Base-by-base conservation (phyloP, 345 rosid species). In the Eucalyptus brandiana region DNA sequence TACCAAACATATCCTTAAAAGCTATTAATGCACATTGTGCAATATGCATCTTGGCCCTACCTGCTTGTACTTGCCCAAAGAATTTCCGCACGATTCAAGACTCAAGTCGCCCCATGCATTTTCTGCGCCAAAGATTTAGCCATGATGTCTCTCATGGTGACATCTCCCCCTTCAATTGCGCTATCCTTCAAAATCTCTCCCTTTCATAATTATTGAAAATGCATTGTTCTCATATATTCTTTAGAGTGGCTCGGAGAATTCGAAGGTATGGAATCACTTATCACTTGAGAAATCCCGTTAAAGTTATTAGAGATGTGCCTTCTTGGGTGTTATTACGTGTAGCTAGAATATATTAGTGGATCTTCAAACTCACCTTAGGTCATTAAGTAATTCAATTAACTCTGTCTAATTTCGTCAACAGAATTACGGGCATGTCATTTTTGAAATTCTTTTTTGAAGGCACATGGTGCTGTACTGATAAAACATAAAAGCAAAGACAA, bases 1-100 rank as follows among this genome's bases (percentile, higher is more conserved):
- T 8, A 53, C 0, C 5, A 53, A 21, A 21, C 11, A 7, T 0
- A 8, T 0, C 5, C 5, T 53, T 53, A 21, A 0, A 67, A 32
- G 42, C 0, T 67, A 34, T 67, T 4, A 17, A 0, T 53, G 21
- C 26, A 2, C 58, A 0, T 0, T 0, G 0, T 8, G 58, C n/a
- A n/a, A n/a, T n/a, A n/a, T n/a, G n/a, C 24, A 0, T 21, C 8
- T 53, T 19, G 58, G 26, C 0, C 58, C 26, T 53, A 53, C 58
- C 5, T 53, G 58, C 58, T 53, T 5, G 26, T 53, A 53, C 58
- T 53, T 19, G 26, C 26, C 58, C 0, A 53, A 0, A 53, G 5
- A 17, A 17, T 32, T 32, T 34, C 24, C 1, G 44, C 44, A 34
- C 6, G 24, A 69, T 69, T 69, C 80, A 9, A 69, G 24, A 69